A percentile compares a stretch with the other conserved stretches of the same genome.
Conservation (phyloP, 257 asterid genomes). For the Cynanchum wilfordii region DNA sequence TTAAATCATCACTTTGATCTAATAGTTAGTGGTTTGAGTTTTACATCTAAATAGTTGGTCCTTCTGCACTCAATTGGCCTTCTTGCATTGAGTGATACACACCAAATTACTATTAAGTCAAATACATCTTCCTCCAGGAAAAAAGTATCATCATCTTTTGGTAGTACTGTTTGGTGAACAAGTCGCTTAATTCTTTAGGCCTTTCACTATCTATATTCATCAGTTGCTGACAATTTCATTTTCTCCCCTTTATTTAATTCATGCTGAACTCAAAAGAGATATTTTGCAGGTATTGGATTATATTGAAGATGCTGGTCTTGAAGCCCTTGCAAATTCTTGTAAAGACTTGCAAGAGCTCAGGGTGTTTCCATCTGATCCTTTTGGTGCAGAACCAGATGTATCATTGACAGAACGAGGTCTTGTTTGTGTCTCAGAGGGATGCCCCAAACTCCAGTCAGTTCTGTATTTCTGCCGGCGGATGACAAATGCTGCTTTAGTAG, state of each 20-base stretch:
- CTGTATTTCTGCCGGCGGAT: constrained; percentile 94
- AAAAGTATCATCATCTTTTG: background rate
- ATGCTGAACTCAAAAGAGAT: background rate
- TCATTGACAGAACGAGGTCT: constrained; percentile 87
- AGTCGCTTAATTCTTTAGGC: background rate
- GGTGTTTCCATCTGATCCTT: constrained; percentile 96
- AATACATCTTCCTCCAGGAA: background rate
- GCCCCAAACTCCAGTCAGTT: constrained; percentile 86
- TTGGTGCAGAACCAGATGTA: constrained; percentile 68
- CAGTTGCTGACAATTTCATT: background rate
- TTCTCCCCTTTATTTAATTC: background rate
- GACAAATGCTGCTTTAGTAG: constrained; percentile 80
- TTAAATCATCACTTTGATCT: background rate
- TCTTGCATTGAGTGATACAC: background rate
- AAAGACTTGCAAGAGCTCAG: constrained; percentile 81
- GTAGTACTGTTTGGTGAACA: background rate
- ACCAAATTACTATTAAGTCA: background rate
- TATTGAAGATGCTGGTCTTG: constrained; percentile 87
- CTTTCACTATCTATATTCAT: background rate
- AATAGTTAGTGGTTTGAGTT: background rate
- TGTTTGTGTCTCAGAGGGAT: constrained; percentile 80
- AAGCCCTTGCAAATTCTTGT: constrained; percentile 67
- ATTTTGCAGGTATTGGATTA: constrained; percentile 69
- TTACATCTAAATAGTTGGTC: background rate
- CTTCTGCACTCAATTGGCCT: background rate